Conservation (phyloP, 163 green algal genomes). For the Scenedesmus sp. region DNA sequence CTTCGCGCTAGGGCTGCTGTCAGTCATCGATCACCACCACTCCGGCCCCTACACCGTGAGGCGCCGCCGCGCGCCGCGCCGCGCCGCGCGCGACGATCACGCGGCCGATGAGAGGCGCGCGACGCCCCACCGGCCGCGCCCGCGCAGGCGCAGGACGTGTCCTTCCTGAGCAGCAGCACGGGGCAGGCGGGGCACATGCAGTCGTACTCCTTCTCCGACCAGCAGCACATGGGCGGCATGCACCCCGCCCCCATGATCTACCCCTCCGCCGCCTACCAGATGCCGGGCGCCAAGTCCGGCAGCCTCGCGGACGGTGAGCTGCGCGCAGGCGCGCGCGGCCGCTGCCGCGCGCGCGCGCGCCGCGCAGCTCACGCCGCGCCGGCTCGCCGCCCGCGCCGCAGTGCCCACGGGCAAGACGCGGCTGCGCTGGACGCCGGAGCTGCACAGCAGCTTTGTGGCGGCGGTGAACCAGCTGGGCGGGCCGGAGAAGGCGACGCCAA, state of each 20-base stretch:
- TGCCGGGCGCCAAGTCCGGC: conserved; percentile 21
- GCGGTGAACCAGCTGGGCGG: conserved; percentile 84
- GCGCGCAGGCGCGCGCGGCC: background rate
- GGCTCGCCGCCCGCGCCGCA: background rate
- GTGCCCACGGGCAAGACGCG: conserved; percentile 52
- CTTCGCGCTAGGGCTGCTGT: background rate
- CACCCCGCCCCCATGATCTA: conserved; percentile 30
- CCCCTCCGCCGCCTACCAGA: background rate
- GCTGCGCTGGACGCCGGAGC: conserved; percentile 93
- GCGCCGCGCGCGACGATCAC: too few relatives aligned
- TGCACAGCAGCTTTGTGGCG: conserved; percentile 90
- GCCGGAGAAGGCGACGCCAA: conserved; percentile 72
- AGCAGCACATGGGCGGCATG: background rate
- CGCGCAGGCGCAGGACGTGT: conserved; percentile 19
- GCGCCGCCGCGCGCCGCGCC: too few relatives aligned
- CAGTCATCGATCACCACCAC: too few relatives aligned
- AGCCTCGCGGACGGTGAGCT: conserved; percentile 5
- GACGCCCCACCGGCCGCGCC: background rate
- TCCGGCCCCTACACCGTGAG: too few relatives aligned
- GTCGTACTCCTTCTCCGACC: conserved; percentile 19
- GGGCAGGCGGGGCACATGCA: conserved; percentile 7
- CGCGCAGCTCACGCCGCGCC: background rate
- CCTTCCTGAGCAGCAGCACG: conserved; percentile 8
- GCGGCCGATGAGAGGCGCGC: too few relatives aligned
- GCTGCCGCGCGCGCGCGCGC: background rate